Percentiles rank a stretch among this genome's conserved stretches.
These are phyloP conservation scores for Elongisporangium anandrum DNA, from an alignment of 352 stramenopile genomes.

Conservation along the genomic window DNA sequence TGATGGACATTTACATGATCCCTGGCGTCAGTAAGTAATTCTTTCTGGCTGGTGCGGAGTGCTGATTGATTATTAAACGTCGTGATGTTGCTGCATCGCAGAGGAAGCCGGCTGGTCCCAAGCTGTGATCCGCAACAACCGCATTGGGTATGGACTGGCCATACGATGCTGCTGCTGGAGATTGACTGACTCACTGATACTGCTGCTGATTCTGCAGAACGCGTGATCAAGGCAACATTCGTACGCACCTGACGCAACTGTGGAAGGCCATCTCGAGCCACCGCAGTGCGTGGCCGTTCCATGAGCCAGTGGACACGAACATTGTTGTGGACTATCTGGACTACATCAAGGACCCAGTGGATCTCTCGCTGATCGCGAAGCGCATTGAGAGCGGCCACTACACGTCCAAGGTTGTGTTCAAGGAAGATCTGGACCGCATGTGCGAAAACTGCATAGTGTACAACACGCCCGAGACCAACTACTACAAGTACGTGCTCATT, in stretches of 20 bases:
- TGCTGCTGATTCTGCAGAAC: conserved; percentile 23
- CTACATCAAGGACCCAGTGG: conserved; percentile 95
- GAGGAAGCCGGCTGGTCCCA: conserved; percentile 85
- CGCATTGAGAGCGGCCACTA: conserved; percentile 86
- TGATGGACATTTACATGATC: conserved; percentile 87
- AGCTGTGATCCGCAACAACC: conserved; percentile 81
- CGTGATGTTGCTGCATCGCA: conserved; percentile 12
- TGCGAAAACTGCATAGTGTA: conserved; percentile 97
- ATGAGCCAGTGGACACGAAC: conserved; percentile 94
- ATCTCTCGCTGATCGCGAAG: conserved; percentile 80
- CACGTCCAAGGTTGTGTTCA: conserved; percentile 88
- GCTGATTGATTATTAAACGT: conserved; percentile 3
- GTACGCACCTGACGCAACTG: conserved; percentile 81
- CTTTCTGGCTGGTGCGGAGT: conserved; percentile 1
- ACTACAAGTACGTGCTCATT: conserved; percentile 87
- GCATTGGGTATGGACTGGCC: conserved; percentile 75
- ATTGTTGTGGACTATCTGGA: conserved; percentile 97
- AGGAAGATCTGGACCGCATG: conserved; percentile 95
- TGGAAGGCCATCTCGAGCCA: conserved; percentile 92
- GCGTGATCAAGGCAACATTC: conserved; percentile 76
- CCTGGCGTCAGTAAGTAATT: conserved; percentile 79
- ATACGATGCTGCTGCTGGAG: too few relatives aligned
- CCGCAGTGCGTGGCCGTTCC: conserved; percentile 96
- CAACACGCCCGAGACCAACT: conserved; percentile 95
- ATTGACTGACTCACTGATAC: neutral